These are phyloP conservation scores for Phalaenopsis aphrodite DNA, from an alignment of 106 monocot species.

Conservation along the genomic window DNA sequence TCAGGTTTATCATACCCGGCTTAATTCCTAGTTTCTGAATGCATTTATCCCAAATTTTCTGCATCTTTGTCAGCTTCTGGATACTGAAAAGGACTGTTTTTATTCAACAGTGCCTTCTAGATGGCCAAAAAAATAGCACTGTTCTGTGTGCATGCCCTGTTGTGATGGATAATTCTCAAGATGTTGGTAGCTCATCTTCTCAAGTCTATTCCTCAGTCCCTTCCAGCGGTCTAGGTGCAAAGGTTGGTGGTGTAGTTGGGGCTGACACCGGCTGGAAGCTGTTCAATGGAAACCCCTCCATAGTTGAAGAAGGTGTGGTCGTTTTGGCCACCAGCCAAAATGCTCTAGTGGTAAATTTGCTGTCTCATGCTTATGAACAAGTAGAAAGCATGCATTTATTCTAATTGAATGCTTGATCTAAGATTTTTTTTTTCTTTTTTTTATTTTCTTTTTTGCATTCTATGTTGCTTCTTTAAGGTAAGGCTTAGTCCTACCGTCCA, in stretches of 20 bases:
- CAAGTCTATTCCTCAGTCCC: conserved; percentile 45
- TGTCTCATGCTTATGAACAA: conserved; percentile 17
- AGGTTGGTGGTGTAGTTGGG: conserved; percentile 81
- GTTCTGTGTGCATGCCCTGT: conserved; percentile 73
- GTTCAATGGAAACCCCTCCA: conserved; percentile 70
- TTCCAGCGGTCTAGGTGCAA: conserved; percentile 65
- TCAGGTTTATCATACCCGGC: conserved; percentile 36
- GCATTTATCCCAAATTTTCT: background rate
- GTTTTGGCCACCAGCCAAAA: conserved; percentile 85
- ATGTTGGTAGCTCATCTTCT: conserved; percentile 31
- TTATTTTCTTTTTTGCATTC: background rate
- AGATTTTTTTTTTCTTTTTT: background rate
- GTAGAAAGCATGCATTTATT: background rate
- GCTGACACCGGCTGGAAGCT: conserved; percentile 72
- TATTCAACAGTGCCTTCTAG: conserved; percentile 58
- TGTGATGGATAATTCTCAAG: conserved; percentile 36
- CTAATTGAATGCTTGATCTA: background rate
- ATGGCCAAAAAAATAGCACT: conserved; percentile 73
- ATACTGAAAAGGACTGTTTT: background rate
- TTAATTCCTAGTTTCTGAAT: background rate
- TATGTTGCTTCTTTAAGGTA: conserved; percentile 37
- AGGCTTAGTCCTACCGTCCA: conserved; percentile 62
- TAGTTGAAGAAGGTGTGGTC: conserved; percentile 87
- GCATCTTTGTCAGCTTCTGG: background rate
- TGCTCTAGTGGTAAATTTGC: conserved; percentile 86